Conservation (phyloP, 495 filamentous ascomycete species). For the Aspergillus panamensis region DNA sequence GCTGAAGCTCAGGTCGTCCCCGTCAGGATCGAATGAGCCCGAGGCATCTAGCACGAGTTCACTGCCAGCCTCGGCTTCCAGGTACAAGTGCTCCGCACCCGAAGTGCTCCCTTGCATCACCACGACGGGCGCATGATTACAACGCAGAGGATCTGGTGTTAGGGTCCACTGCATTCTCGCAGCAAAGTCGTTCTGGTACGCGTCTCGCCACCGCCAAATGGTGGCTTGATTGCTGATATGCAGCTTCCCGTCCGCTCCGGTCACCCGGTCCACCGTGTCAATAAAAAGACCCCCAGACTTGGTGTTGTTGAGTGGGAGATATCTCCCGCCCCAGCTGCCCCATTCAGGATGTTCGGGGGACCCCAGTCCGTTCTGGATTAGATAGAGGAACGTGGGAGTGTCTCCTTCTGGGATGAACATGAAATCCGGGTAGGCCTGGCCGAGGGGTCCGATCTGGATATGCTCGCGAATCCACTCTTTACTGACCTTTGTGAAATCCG, state of each 20-base stretch:
- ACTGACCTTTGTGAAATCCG: constrained; percentile 31
- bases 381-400: constrained; percentile 41
- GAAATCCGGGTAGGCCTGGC: constrained; percentile 37
- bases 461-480: constrained; percentile 39
- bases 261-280: background rate
- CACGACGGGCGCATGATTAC: background rate
- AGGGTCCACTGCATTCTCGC: constrained; percentile 1
- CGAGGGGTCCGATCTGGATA: constrained; percentile 43
- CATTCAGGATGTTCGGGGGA: constrained; percentile 36
- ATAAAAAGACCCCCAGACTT: background rate
- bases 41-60: background rate
- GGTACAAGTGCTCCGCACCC: background rate
- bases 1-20: background rate
- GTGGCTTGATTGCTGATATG: background rate
- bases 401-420: constrained; percentile 43
- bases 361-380: constrained; percentile 44
- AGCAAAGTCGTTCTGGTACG: background rate
- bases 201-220: background rate
- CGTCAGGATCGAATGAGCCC: background rate
- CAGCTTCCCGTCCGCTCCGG: background rate
- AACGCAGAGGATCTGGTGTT: background rate
- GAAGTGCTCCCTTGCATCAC: background rate
- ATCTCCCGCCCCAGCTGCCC: constrained; percentile 41
- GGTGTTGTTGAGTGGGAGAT: constrained; percentile 12
- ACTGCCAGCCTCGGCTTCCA: background rate